Base-by-base conservation (phyloP, 805 yeast species). In the Monosporozyma aquatica region DNA sequence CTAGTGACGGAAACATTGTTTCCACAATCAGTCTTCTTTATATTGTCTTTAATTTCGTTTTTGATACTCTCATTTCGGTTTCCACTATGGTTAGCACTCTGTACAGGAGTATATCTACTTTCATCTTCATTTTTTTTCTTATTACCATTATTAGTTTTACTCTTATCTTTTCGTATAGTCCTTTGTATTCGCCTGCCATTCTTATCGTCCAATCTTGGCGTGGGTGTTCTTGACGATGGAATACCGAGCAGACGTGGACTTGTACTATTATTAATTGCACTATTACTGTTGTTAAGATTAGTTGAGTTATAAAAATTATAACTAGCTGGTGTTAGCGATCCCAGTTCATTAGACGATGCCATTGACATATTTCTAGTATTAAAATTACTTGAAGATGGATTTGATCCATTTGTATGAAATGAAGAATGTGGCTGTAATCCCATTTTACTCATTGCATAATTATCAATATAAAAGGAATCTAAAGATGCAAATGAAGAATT, bases 401-500 rank as follows among this genome's bases (percentile, higher is more conserved):
- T 18, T 17, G 34, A 25, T 15, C 36, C 27, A 18, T 27, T 27
- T 18, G 20, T 6, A 14, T 25, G 27, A 1, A 15, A 25, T 13
- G 43, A 33, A 7, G 43, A 40, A 7, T 25, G 38, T n/a, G 40
- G 30, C 15, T 36, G 44, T 23, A 42, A 18, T 3, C 45, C 46
- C 36, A 56, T 43, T 39, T 52, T 58, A 21, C 56, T 47, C 54
- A 56, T 51, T 1, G 66, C 71, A 47, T 70, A 69, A 47, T 71
- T 74, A 40, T 77, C 82, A 50, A 78, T 74, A 54, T 80, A 78
- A 45, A 75, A 71, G 53, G 87, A 51, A 33, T 52, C 87, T 54
- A 83, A 64, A 0, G 90, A 82, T 1, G 90, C 92, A 67, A 81
- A 82, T 47, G 89, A 80, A 29, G 83, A 84, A 47, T 78, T 80